Conservation (phyloP, 140 eudicot genomes). For the Ambrosia hybrid region DNA sequence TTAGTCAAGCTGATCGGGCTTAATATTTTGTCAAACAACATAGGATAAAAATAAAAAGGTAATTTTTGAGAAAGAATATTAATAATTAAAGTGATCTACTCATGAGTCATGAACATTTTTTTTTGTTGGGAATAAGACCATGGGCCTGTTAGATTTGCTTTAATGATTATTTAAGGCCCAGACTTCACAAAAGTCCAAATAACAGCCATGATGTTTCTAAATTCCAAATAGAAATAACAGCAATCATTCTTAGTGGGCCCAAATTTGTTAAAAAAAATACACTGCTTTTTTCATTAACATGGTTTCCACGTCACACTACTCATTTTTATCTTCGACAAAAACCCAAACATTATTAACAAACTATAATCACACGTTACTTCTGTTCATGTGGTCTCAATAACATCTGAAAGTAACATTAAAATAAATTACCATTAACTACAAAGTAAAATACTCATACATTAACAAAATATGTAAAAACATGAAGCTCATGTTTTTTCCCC, state of each 20-base stretch:
- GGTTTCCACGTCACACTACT: neutral
- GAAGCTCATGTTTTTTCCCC: conserved; percentile 41
- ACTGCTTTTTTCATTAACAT: neutral
- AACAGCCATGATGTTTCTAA: neutral
- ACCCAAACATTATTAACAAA: neutral
- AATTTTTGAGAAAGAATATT: neutral
- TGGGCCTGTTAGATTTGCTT: neutral
- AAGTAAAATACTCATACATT: conserved; percentile 13
- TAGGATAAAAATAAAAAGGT: neutral
- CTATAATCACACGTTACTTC: neutral
- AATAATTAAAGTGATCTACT: too few species aligned
- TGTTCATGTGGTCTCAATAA: too few species aligned
- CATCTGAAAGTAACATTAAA: too few species aligned
- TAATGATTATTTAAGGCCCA: neutral
- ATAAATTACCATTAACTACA: too few species aligned
- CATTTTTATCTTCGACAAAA: neutral
- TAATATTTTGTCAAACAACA: neutral
- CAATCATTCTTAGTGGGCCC: conserved; percentile 8
- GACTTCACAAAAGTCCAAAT: neutral
- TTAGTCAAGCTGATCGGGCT: neutral
- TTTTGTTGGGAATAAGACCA: neutral
- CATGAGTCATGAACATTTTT: neutral
- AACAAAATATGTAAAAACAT: conserved; percentile 35
- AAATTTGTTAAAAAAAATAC: neutral
- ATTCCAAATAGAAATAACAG: neutral